phyloP scores from a whole-genome alignment of 1,284 basidiomycete species.

The Trichosporon ovoides region DNA sequence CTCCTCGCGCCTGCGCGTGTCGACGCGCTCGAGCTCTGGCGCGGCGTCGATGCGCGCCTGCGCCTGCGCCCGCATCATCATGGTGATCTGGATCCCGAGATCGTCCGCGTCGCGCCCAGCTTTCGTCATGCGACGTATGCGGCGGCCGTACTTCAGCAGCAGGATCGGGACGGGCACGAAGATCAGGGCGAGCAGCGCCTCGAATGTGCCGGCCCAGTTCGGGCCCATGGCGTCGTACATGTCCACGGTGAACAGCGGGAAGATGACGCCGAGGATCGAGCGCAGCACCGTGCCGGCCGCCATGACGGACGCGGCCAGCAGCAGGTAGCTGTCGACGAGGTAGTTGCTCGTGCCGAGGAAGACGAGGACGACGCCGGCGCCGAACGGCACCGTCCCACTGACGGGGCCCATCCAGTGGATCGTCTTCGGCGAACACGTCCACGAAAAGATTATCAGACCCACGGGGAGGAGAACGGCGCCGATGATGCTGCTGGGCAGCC shows the following conservation, averaged over 20 bases:
- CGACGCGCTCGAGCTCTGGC: neutral
- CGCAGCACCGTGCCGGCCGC: slow-evolving; percentile 64
- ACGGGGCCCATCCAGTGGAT: slow-evolving; percentile 62
- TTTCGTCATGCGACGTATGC: slow-evolving; percentile 25
- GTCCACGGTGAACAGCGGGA: slow-evolving; percentile 56
- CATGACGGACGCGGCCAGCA: slow-evolving; percentile 55
- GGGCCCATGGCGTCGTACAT: slow-evolving; percentile 59
- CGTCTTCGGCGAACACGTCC: slow-evolving; percentile 55
- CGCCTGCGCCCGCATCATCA: slow-evolving; percentile 3
- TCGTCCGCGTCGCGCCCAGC: slow-evolving; percentile 22
- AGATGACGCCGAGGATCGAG: slow-evolving; percentile 58
- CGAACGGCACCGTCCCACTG: slow-evolving; percentile 60
- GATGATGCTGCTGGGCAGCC: slow-evolving; percentile 57
- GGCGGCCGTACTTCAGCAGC: slow-evolving; percentile 25
- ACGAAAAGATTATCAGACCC: slow-evolving; percentile 40
- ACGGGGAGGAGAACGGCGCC: slow-evolving; percentile 57
- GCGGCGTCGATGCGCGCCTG: neutral
- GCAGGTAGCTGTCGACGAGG: slow-evolving; percentile 57
- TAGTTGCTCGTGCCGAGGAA: slow-evolving; percentile 47
- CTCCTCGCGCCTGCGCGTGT: neutral
- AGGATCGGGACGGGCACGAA: slow-evolving; percentile 20
- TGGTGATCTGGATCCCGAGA: slow-evolving; percentile 27
- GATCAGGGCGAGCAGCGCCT: slow-evolving; percentile 29
- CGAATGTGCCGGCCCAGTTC: slow-evolving; percentile 53
- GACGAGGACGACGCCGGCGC: slow-evolving; percentile 39